Evolutionary conservation across 495 filamentous ascomycete species (phyloP), one percentile per base, ranked within the genome.

Genomic region (Monascus purpureus): DNA sequence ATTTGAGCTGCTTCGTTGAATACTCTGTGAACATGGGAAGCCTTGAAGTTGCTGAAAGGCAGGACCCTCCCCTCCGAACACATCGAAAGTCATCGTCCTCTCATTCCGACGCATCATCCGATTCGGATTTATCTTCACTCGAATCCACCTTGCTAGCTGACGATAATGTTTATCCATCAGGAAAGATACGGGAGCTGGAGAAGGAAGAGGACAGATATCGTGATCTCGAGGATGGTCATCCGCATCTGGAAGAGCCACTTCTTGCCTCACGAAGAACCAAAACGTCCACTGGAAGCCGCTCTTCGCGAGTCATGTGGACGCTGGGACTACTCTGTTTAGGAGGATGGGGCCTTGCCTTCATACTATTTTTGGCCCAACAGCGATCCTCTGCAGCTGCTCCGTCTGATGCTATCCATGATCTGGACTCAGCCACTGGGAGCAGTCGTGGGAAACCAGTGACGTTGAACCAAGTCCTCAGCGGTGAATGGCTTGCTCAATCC

Each of bases 261-360:
- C 33, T 51, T 14, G 37, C 42, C 3, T 27, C 32, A 8, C 33
- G 39, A 8, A 51, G 43, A 32, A 50, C 47, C 19, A 31, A 38
- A 14, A 24, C 36, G 7, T 15, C 47, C 2, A 48, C 56, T 8
- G 37, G 43, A 17, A 48, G 28, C 35, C 50, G 68, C 35, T 61
- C 74, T 30, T 70, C 76, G 40, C 65, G 73, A 31, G 50, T 77
- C 17, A 50, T 95, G 24, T 82, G 82, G 58, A 58, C 81, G 18
- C 41, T 87, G 13, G 70, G 70, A 5, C 57, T 60, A 9, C 45
- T 88, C 16, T 74, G 81, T 47, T 47, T 84, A 13, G 78, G 76
- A 6, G 76, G 76, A 32, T 97, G 90, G 90, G 43, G 81, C 8
- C 50, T 86, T 30, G 84, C 82, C 0, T 65, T 95, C 24, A 63